Conservation (phyloP, 306 rosid species). For the Hippophae tibetana region DNA sequence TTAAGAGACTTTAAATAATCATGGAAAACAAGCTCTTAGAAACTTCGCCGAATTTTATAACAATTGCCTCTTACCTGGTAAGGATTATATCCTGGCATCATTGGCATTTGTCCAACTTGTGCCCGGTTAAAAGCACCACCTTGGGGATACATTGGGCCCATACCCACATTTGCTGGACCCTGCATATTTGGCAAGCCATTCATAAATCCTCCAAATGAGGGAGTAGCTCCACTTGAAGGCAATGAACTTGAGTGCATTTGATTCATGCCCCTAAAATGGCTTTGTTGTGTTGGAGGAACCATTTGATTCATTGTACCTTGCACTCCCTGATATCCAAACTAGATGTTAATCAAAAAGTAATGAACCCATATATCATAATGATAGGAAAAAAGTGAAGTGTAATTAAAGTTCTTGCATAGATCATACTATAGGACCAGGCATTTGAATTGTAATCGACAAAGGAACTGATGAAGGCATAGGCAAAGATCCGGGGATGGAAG, state of each 20-base stretch:
- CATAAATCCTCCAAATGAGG: conserved; percentile 57
- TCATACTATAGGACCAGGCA: conserved; percentile 82
- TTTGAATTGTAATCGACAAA: conserved; percentile 31
- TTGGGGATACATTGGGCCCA: conserved; percentile 57
- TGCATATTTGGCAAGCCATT: conserved; percentile 72
- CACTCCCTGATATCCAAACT: conserved; percentile 50
- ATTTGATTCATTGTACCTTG: conserved; percentile 87
- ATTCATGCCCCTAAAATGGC: conserved; percentile 86
- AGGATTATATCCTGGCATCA: conserved; percentile 90
- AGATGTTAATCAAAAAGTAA: neutral
- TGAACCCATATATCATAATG: neutral
- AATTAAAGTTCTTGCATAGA: neutral
- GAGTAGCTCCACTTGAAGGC: conserved; percentile 56
- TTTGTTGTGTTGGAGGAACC: conserved; percentile 67
- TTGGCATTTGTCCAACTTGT: conserved; percentile 85
- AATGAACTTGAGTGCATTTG: conserved; percentile 82
- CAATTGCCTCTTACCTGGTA: conserved; percentile 58
- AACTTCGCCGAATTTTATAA: conserved; percentile 3
- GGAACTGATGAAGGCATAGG: conserved; percentile 44
- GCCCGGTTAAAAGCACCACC: conserved; percentile 69
- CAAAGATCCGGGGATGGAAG: conserved; percentile 57
- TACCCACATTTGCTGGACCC: conserved; percentile 59
- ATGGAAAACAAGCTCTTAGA: neutral
- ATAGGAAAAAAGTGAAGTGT: neutral
- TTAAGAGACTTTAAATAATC: neutral